Evolutionary conservation across 345 rosid genomes (phyloP), one percentile per base, ranked within the genome.

Genomic region (Heritiera fomes): DNA sequence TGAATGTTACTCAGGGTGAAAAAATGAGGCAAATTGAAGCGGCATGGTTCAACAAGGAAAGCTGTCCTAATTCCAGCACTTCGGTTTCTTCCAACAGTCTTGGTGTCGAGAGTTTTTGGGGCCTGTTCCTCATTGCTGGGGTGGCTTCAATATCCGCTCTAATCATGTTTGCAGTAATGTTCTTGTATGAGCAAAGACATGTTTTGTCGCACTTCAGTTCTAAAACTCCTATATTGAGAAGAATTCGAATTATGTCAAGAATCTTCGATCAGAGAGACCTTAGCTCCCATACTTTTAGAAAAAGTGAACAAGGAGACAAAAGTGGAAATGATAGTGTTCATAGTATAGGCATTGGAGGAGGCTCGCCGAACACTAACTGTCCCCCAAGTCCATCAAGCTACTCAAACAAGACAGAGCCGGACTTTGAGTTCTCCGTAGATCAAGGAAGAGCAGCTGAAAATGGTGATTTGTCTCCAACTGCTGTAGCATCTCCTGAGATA

Each of bases 61-160:
- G 49, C 9, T 87, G 90, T 75, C 68, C 71, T 2, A 78, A 81
- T 18, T 17, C 83, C 3, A 74, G 72, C 50, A 47, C 76, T 61
- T 8, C 62, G 0, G 71, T 76, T 83, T 74, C 88, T 67, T 80
- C 81, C 9, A 69, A 67, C 75, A 76, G 85, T 20, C 87, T 89
- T 6, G 85, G 79, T 3, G 47, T 84, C 6, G 78, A 83, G 17
- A 89, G 88, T 59, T 89, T 89, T 66, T 46, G 87, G 87, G 65
- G 87, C 28, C 68, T 88, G 64, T 87, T 88, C 72, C 66, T 87
- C 13, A 55, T 81, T 28, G 85, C 85, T 18, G 81, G 81, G 56
- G 46, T 68, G 43, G 71, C 81, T 15, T 80, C 90, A 32, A 1
- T 79, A 5, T 9, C 74, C 41, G 74, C 88, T 38, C 84, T 86